These are phyloP conservation scores for Uronychia binucleata DNA, from an alignment of 73 alveolate species.

Conservation along the genomic window DNA sequence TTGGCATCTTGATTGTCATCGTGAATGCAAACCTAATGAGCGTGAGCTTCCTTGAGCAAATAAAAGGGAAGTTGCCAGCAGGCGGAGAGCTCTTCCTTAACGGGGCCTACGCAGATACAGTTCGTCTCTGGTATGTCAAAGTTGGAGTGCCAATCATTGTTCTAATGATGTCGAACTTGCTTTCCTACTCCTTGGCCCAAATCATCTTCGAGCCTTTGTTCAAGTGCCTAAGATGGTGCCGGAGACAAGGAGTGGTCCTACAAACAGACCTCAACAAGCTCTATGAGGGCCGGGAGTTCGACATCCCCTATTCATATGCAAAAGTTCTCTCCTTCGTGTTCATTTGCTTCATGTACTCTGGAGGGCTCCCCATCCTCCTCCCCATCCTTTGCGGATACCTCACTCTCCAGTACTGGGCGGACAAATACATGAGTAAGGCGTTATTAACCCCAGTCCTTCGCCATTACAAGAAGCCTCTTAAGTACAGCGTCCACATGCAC, in stretches of 20 bases:
- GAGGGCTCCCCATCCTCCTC: constrained; percentile 1
- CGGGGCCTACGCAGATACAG: constrained; percentile 17
- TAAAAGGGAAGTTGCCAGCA: not conserved
- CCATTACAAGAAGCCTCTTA: constrained; percentile 11
- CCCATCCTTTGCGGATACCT: not conserved
- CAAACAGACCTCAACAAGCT: not conserved
- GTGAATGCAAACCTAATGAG: constrained; percentile 29
- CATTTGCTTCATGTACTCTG: not conserved
- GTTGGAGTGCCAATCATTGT: constrained; percentile 29
- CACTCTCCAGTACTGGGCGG: not conserved
- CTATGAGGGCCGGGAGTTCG: constrained; percentile 3
- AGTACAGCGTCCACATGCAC: constrained; percentile 13
- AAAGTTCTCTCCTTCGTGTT: constrained; percentile 4
- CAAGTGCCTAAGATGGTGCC: not conserved
- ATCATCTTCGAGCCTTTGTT: not conserved
- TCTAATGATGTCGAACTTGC: constrained; percentile 6
- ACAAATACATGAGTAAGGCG: not conserved
- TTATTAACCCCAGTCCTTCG: not conserved
- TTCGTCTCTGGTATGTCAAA: constrained; percentile 16
- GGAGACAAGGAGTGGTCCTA: not conserved
- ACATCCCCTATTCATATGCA: constrained; percentile 6
- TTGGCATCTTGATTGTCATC: constrained; percentile 11
- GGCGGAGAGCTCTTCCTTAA: constrained; percentile 16
- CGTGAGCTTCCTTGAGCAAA: not conserved
- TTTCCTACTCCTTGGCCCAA: not conserved